Evolutionary conservation across 768 basidiomycete species (phyloP).

Genomic region (Amyloporia xantha): DNA sequence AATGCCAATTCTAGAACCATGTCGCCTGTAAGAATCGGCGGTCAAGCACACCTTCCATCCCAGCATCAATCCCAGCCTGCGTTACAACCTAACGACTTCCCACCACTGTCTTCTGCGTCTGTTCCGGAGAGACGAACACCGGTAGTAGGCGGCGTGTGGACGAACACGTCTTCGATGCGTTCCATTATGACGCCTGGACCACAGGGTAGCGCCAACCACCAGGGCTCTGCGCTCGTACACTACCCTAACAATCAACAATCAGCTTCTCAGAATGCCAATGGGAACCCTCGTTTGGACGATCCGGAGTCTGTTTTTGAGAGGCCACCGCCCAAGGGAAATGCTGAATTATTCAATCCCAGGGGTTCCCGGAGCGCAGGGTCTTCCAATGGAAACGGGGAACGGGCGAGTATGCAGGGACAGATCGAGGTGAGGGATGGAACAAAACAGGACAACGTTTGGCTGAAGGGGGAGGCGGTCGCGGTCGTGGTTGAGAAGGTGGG

Average conservation of each 20-base stretch:
- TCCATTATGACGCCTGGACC: conserved; percentile 41
- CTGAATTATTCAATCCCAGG: conserved; percentile 34
- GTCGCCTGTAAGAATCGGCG: conserved; percentile 29
- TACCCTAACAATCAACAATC: conserved; percentile 25
- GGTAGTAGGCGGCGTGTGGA: conserved; percentile 63
- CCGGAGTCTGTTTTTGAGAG: conserved; percentile 41
- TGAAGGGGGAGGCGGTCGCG: neutral
- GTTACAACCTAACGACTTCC: conserved; percentile 61
- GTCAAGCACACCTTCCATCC: conserved; percentile 17
- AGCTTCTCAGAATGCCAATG: conserved; percentile 16
- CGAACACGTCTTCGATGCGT: conserved; percentile 44
- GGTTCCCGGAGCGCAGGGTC: conserved; percentile 7
- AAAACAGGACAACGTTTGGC: neutral
- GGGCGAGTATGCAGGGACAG: neutral
- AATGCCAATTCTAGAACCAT: conserved; percentile 30
- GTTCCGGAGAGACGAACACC: conserved; percentile 48
- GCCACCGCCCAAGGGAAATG: conserved; percentile 38
- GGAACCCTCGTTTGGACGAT: conserved; percentile 34
- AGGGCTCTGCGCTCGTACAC: conserved; percentile 31
- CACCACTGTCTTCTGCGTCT: conserved; percentile 46
- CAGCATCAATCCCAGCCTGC: conserved; percentile 32
- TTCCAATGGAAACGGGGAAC: neutral
- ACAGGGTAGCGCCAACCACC: conserved; percentile 11
- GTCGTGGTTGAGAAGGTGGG: conserved; percentile 8
- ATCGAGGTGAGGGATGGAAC: neutral